Base-by-base conservation (phyloP, 257 asterid species). In the Nicotiana noctiflora region DNA sequence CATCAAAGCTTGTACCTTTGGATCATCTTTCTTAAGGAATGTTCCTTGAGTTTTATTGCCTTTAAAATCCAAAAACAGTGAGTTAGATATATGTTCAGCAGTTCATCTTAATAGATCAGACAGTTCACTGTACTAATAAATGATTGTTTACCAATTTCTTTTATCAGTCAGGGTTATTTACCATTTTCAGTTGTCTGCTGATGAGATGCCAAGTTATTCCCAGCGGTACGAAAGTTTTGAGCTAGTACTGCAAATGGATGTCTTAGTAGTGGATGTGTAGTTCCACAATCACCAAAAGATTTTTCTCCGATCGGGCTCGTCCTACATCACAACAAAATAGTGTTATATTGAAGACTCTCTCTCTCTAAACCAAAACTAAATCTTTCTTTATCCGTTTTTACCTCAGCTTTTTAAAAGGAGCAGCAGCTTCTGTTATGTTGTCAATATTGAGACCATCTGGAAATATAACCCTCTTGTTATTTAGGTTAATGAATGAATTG, bases 1-100 rank as follows among this genome's bases (percentile, higher is more conserved):
- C 92, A 96, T 86, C 89, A 96, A 77, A 21, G 95, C 98, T 60
- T 89, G 86, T 80, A 90, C 87, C 89, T 92, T 93, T n/a, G 97
- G 97, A 86, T 92, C 97, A 76, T 91, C 97, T 92, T 93, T 91
- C 92, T 89, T 91, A 79, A 95, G 91, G 85, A 90, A 93, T 19
- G 89, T 88, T 66, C 90, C 94, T 82, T 86, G 89, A 52, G 44
- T 87, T 85, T 85, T 87, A 82, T 75, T 76, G 84, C 81, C 88
- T 66, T 19, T n/a, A 56, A 75, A 17, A 52, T 75, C 74, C 53
- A 83, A 72, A 75, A 15, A 72, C 76, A 68, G 37, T 13, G 59
- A 67, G 79, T 49, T 74, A 49, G 10, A 5, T 49, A 70, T 40
- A n/a, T 77, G 25, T 17, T 53, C 27, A 77, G 4, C n/a, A n/a